phyloP scores from a whole-genome alignment of 495 filamentous ascomycete genomes.

The Penicillium psychrofluorescens region DNA sequence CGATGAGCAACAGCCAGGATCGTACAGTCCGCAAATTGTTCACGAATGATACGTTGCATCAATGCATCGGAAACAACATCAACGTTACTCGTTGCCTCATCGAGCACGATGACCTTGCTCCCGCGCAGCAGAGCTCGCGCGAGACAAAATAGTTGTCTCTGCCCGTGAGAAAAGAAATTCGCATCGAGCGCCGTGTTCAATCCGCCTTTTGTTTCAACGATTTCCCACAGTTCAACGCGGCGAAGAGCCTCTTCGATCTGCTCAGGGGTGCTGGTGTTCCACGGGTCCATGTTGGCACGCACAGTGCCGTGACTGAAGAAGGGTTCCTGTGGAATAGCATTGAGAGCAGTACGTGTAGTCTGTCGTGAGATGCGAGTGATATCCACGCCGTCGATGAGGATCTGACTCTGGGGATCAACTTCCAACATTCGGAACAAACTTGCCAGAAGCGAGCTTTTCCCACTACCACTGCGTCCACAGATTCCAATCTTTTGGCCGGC shows the following conservation, averaged over 20 bases:
- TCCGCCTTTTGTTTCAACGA: conserved; percentile 10
- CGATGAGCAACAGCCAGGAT: conserved; percentile 28
- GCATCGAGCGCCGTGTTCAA: conserved; percentile 9
- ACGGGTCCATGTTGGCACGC: conserved; percentile 24
- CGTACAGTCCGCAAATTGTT: conserved; percentile 18
- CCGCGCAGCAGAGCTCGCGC: conserved; percentile 17
- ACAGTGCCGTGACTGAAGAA: conserved; percentile 24
- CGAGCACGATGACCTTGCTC: conserved; percentile 16
- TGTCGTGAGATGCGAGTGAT: conserved; percentile 7
- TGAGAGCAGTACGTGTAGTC: conserved; percentile 11
- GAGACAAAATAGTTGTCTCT: conserved; percentile 31
- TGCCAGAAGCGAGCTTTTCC: conserved; percentile 21
- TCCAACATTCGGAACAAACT: conserved; percentile 25
- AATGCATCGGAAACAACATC: conserved; percentile 16
- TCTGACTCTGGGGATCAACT: conserved; percentile 7
- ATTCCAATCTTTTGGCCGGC: neutral
- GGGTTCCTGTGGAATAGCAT: conserved; percentile 30
- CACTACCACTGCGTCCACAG: conserved; percentile 28
- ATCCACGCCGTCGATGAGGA: conserved; percentile 4
- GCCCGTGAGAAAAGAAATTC: conserved; percentile 25
- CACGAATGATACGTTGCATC: conserved; percentile 20
- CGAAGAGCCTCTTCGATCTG: conserved; percentile 13
- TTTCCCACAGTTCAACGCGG: conserved; percentile 13
- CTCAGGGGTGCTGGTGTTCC: conserved; percentile 4
- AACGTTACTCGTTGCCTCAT: conserved; percentile 23